These are phyloP conservation scores for Penicillium riverlandense DNA, from an alignment of 495 filamentous ascomycete genomes.

Conservation along the genomic window DNA sequence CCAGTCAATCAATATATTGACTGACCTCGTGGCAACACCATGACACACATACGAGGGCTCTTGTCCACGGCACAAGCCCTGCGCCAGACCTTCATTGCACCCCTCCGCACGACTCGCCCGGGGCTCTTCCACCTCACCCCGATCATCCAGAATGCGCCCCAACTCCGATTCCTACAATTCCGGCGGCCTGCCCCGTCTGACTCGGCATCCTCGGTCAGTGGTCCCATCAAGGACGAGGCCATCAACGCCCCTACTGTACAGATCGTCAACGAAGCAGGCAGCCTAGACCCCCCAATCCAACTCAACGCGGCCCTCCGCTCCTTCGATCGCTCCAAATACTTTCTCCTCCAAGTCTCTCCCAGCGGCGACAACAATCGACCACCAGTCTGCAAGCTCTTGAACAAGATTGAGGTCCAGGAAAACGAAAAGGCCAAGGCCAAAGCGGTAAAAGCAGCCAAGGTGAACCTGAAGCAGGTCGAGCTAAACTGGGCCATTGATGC, in stretches of 20 bases:
- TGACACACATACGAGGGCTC: conserved; percentile 34
- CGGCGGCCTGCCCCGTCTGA: conserved; percentile 4
- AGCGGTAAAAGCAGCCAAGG: conserved; percentile 27
- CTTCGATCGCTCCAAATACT: conserved; percentile 43
- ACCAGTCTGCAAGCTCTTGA: conserved; percentile 62
- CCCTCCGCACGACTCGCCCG: conserved; percentile 10
- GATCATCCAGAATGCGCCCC: conserved; percentile 1
- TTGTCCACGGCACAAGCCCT: conserved; percentile 31
- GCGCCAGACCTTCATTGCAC: conserved; percentile 26
- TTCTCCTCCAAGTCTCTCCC: conserved; percentile 51
- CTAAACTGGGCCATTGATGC: conserved; percentile 74
- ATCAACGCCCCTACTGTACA: conserved; percentile 47
- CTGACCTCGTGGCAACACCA: conserved; percentile 7
- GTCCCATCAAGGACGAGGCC: conserved; percentile 39
- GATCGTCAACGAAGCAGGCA: conserved; percentile 44
- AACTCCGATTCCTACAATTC: conserved; percentile 9
- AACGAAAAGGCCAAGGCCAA: conserved; percentile 35
- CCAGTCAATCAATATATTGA: background rate
- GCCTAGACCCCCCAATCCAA: conserved; percentile 37
- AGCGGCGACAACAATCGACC: conserved; percentile 10
- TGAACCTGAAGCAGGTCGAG: conserved; percentile 64
- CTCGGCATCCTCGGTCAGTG: conserved; percentile 3
- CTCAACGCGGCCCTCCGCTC: conserved; percentile 35
- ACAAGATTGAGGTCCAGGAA: conserved; percentile 37
- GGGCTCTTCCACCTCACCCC: conserved; percentile 7